These are phyloP conservation scores for Radiomyces spectabilis DNA, from an alignment of 192 early-diverging fungal genomes.

Conservation along the genomic window DNA sequence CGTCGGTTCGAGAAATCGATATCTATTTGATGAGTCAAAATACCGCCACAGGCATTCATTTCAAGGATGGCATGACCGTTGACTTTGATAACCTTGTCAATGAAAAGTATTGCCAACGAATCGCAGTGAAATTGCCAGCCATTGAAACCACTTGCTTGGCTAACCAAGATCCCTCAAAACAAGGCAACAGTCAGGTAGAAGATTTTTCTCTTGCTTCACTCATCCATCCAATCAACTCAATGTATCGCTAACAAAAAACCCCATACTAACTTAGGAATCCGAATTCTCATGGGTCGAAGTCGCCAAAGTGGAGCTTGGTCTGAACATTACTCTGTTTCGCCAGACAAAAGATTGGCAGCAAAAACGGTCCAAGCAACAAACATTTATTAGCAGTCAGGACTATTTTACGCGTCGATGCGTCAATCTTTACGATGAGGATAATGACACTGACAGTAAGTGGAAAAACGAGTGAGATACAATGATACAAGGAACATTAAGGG, in stretches of 20 bases:
- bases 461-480: neutral
- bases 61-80: slow-evolving; percentile 52
- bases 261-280: slow-evolving; percentile 1
- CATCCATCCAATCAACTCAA: neutral
- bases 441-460: neutral
- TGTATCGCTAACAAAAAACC: neutral
- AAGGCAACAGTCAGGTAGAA: neutral
- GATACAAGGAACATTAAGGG: neutral
- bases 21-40: slow-evolving; percentile 51
- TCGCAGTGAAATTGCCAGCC: slow-evolving; percentile 50
- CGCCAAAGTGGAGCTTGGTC: slow-evolving; percentile 44
- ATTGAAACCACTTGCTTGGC: slow-evolving; percentile 46
- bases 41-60: slow-evolving; percentile 37
- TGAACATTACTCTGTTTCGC: slow-evolving; percentile 49
- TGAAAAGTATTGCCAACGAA: slow-evolving; percentile 42
- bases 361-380: slow-evolving; percentile 42
- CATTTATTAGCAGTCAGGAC: slow-evolving; percentile 56
- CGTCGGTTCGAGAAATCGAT: slow-evolving; percentile 46
- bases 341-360: slow-evolving; percentile 46
- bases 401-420: slow-evolving; percentile 48
- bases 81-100: slow-evolving; percentile 62
- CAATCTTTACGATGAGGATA: slow-evolving; percentile 44
- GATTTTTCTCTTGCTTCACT: neutral
- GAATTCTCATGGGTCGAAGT: slow-evolving; percentile 60
- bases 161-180: slow-evolving; percentile 12